A percentile compares a stretch with the other conserved stretches of the same genome.
These are phyloP conservation scores for Penicillium psychrosexuale DNA, from an alignment of 2,329 filamentous ascomycete genomes.

Conservation along the genomic window DNA sequence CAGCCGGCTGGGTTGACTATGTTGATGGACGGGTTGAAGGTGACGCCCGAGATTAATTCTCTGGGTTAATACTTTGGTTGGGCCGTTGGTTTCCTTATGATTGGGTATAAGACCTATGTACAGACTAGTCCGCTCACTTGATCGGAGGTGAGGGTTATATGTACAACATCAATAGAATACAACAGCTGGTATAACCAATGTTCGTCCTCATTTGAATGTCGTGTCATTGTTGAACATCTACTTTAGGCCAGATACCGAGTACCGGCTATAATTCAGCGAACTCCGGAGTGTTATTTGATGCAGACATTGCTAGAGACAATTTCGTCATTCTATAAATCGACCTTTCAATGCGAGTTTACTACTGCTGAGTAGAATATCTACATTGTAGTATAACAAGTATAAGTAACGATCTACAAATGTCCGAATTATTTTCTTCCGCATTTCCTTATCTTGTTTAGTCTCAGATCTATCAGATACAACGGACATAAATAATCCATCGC, in stretches of 20 bases:
- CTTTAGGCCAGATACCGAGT: neutral
- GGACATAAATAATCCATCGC: neutral
- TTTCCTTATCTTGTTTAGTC: neutral
- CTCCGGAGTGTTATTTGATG: neutral
- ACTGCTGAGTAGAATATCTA: neutral
- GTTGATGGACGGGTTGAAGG: conserved; percentile 30
- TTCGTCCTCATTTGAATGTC: neutral
- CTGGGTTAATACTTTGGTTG: conserved; percentile 11
- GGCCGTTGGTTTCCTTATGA: neutral
- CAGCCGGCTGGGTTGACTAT: conserved; percentile 32
- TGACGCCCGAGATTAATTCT: conserved; percentile 29
- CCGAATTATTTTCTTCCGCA: neutral
- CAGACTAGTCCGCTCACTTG: neutral
- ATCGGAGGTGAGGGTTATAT: neutral
- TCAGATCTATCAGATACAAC: neutral
- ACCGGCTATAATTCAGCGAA: too few relatives aligned
- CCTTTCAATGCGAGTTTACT: neutral
- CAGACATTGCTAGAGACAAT: neutral
- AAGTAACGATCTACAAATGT: neutral
- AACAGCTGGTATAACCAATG: neutral
- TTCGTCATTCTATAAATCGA: neutral
- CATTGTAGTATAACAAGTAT: too few relatives aligned
- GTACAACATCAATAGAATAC: neutral
- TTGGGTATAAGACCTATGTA: neutral
- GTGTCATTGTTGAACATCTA: neutral